Evolutionary conservation across 176 grass and related monocot species (phyloP).

Genomic region (Lolium rigidum): DNA sequence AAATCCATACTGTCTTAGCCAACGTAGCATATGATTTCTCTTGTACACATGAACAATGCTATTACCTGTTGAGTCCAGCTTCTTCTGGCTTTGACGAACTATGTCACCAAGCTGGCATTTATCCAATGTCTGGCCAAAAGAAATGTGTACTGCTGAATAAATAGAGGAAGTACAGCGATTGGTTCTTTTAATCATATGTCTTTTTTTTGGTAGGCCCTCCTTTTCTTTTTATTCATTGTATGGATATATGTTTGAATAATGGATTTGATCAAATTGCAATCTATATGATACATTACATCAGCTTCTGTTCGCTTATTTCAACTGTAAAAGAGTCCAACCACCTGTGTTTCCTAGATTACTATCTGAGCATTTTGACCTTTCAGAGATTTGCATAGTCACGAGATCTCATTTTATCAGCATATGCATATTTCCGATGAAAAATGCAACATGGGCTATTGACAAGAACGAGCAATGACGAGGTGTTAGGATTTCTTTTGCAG

Average conservation of each 20-base stretch:
- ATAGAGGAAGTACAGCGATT: background rate
- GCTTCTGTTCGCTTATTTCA: background rate
- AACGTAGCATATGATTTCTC: background rate
- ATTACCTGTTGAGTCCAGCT: constrained; percentile 85
- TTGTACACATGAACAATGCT: constrained; percentile 15
- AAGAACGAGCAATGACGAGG: background rate
- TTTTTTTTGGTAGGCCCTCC: constrained; percentile 17
- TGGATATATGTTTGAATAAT: background rate
- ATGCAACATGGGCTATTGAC: background rate
- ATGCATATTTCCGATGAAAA: background rate
- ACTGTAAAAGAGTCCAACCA: background rate
- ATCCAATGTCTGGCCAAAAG: constrained; percentile 67
- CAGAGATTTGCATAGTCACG: background rate
- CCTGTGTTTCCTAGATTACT: constrained; percentile 1
- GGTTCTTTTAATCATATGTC: background rate
- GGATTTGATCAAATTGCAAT: constrained; percentile 10
- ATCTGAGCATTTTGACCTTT: background rate
- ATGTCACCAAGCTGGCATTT: constrained; percentile 93
- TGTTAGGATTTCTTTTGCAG: background rate
- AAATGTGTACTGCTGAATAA: constrained; percentile 27
- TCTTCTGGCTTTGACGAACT: constrained; percentile 70
- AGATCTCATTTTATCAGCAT: background rate
- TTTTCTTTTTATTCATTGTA: constrained; percentile 22
- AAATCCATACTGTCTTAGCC: background rate
- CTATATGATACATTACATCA: background rate